These are phyloP conservation scores for Hanseniaspora occidentalis DNA, from an alignment of 805 yeast genomes.

Conservation along the genomic window DNA sequence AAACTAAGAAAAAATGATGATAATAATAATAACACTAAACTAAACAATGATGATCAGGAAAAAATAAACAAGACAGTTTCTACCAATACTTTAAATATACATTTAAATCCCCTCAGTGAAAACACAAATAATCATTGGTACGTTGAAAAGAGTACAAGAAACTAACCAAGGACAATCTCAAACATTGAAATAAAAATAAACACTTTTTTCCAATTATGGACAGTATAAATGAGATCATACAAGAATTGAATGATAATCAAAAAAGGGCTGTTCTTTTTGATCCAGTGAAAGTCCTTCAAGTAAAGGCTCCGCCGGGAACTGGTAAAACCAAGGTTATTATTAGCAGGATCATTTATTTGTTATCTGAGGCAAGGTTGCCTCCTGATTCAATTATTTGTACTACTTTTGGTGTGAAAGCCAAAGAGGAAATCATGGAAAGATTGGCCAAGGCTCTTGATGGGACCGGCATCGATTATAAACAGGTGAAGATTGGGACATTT, in stretches of 20 bases:
- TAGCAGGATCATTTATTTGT: slow-evolving; percentile 61
- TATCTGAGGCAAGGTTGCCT: slow-evolving; percentile 36
- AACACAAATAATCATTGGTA: too few species aligned
- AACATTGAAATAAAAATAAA: too few species aligned
- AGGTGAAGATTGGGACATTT: slow-evolving; percentile 73
- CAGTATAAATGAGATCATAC: slow-evolving; percentile 1
- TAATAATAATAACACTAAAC: too few species aligned
- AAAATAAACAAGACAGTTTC: too few species aligned
- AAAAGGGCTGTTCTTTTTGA: slow-evolving; percentile 32
- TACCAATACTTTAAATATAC: too few species aligned
- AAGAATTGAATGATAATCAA: slow-evolving; percentile 31
- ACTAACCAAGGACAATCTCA: too few species aligned
- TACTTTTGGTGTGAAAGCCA: slow-evolving; percentile 89
- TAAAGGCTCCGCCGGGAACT: slow-evolving; percentile 57
- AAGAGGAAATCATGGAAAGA: slow-evolving; percentile 69
- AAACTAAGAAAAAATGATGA: too few species aligned
- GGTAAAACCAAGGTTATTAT: slow-evolving; percentile 78
- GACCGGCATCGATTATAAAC: slow-evolving; percentile 23
- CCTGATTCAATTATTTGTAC: slow-evolving; percentile 69
- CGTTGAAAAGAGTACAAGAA: too few species aligned
- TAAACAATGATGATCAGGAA: too few species aligned
- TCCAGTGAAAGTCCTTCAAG: slow-evolving; percentile 31
- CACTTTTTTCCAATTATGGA: too few species aligned
- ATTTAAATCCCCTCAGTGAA: too few species aligned
- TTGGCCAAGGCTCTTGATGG: slow-evolving; percentile 28